Conservation (phyloP, 768 basidiomycete species). For the Calocybe indica region DNA sequence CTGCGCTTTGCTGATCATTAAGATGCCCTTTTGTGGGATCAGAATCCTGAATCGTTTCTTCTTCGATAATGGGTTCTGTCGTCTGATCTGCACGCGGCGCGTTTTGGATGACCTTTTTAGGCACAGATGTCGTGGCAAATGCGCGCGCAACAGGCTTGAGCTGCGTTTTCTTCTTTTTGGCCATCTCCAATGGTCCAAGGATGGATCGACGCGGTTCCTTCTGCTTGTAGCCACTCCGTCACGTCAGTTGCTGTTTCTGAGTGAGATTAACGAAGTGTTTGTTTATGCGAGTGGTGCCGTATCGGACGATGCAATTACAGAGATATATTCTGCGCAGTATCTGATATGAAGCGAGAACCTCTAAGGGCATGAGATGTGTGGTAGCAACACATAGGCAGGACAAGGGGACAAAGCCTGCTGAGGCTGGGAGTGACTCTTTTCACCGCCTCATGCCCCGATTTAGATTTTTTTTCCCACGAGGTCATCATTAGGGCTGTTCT, state of each 20-base stretch:
- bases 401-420: no score
- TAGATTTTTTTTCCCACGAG: no score
- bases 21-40: not conserved
- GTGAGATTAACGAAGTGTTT: no score
- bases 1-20: slow-evolving; percentile 6
- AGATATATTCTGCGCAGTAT: no score
- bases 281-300: no score
- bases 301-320: no score
- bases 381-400: no score
- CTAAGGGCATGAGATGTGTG: not conserved
- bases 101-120: slow-evolving; percentile 55
- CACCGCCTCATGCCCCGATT: no score
- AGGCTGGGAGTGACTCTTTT: no score
- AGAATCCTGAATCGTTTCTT: slow-evolving; percentile 2
- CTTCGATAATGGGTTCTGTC: slow-evolving; percentile 7
- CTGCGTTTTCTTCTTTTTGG: slow-evolving; percentile 84
- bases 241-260: no score
- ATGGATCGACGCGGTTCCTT: not conserved
- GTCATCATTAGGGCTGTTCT: no score
- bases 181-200: slow-evolving; percentile 38
- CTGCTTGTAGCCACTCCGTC: no score
- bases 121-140: slow-evolving; percentile 78
- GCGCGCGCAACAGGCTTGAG: slow-evolving; percentile 70
- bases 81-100: slow-evolving; percentile 18
- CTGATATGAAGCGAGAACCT: not conserved